Evolutionary conservation across 2,329 filamentous ascomycete genomes (phyloP), one percentile per base, ranked within the genome.

Genomic region (Fusarium nematophilum): DNA sequence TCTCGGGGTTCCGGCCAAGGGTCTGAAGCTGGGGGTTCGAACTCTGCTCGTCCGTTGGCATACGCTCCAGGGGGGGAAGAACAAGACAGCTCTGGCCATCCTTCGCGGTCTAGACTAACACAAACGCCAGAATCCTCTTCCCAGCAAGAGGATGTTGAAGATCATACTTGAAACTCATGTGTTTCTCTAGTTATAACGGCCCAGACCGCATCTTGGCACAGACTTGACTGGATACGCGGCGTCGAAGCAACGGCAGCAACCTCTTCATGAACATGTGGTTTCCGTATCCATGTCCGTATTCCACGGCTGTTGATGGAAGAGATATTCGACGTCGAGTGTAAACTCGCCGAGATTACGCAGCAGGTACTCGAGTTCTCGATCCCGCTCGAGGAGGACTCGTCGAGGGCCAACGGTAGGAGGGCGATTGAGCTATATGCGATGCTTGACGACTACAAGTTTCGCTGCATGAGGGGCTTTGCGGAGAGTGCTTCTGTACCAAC

Each of bases 371-470:
- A 61, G 3, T 61, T 61, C 5, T 43, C 61, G 9, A 40, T 61
- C 4, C 57, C 45, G 9, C 17, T 61, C 2, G 57, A 61, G 8
- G 23, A 53, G 5, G 58, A 46, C 1, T 4, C 40, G 1, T 25
- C 31, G 2, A 26, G 25, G 3, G 8, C 5, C 4, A 39, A 60
- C 9, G 11, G 36, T 2, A 21, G 6, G 13, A 42, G 37, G 11
- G 58, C 57, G 7, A 9, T 31, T 18, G 45, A 61, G 31, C 14
- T 61, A 4, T 61, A 61, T 17, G 39, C 37, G 8, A 26, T 3
- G 23, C 9, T 61, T 6, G 53, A 47, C n/a, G 58, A 57, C 9
- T 61, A 52, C 51, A 61, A 61, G 29, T 58, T 58, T 58, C 59
- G 6, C 23, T 58, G 2, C 58, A 57, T 4, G 58, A 58, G n/a